Evolutionary conservation across 345 rosid genomes (phyloP), one percentile per base, ranked within the genome.

Genomic region (Citrus australasica): DNA sequence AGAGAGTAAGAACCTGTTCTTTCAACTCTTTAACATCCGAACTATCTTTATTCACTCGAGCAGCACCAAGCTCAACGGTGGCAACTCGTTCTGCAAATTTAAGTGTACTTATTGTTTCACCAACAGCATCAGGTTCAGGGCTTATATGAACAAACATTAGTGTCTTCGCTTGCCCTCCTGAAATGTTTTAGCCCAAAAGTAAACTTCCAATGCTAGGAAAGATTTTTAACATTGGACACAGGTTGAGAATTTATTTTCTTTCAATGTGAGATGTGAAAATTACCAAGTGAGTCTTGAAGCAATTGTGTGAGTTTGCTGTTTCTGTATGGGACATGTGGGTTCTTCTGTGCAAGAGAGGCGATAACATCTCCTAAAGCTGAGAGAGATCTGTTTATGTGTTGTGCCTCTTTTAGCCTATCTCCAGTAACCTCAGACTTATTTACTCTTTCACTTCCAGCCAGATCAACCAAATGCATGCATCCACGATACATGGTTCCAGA

Each of bases 101-200:
- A 42, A 96, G 88, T 32, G 99, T 95, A 76, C 99, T 95, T 76
- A 95, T 88, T 68, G 99, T 93, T 84, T 95, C 99, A 27, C 97
- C 92, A 42, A 85, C 35, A 76, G 99, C 97, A 74, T 95, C 94
- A 70, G 88, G 85, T 73, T 93, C 99, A 46, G 99, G 98, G 86
- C 98, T 91, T 73, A 95, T 87, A 86, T 95, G 99, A 67, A 95
- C 97, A 88, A 95, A 95, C 99, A 95, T 95, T 69, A 95, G 85
- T 64, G 99, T 93, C 86, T 95, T 95, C 71, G 99, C 99, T 82
- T 93, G 99, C 63, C 99, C 98, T 79, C 99, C 99, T 95, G 87
- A 80, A 80, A 77, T 58, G 68, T 69, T 38, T 80, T 58, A 75
- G 30, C 30, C 40, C 77, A 22, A 53, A 75, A 17, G 67, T 19